These are phyloP conservation scores for Buddleja alternifolia DNA, from an alignment of 257 asterid species.

Conservation along the genomic window DNA sequence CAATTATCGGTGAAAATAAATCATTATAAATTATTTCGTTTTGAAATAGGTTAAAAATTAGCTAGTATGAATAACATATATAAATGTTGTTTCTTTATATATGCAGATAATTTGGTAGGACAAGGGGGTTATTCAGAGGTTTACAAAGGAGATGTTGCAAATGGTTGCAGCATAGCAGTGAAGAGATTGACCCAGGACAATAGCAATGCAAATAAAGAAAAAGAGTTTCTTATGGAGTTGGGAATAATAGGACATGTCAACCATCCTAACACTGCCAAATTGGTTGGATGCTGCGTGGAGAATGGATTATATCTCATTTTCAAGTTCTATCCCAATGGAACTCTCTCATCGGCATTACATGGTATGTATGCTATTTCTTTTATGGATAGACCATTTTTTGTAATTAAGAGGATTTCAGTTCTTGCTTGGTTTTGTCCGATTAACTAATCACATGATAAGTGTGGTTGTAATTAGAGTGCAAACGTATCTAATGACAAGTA, in stretches of 20 bases:
- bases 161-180: constrained; percentile 63
- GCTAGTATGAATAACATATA: too few species aligned
- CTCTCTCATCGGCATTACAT: constrained; percentile 71
- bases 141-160: constrained; percentile 55
- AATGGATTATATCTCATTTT: constrained; percentile 77
- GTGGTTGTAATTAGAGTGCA: too few species aligned
- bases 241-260: constrained; percentile 79
- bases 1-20: too few species aligned
- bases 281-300: constrained; percentile 77
- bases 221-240: constrained; percentile 70
- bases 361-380: constrained; percentile 36
- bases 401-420: too few species aligned
- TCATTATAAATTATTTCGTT: too few species aligned
- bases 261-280: constrained; percentile 73
- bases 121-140: constrained; percentile 89
- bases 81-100: too few species aligned
- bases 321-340: constrained; percentile 72
- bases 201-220: constrained; percentile 60
- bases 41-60: too few species aligned
- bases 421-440: too few species aligned
- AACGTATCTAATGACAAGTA: too few species aligned
- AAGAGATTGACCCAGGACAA: constrained; percentile 69
- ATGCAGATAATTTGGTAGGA: constrained; percentile 80
- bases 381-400: too few species aligned
- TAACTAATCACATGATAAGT: too few species aligned